Percentiles rank a stretch among this genome's conserved stretches.
Evolutionary conservation across 306 rosid species (phyloP).

Genomic region (Dalbergia oliveri): DNA sequence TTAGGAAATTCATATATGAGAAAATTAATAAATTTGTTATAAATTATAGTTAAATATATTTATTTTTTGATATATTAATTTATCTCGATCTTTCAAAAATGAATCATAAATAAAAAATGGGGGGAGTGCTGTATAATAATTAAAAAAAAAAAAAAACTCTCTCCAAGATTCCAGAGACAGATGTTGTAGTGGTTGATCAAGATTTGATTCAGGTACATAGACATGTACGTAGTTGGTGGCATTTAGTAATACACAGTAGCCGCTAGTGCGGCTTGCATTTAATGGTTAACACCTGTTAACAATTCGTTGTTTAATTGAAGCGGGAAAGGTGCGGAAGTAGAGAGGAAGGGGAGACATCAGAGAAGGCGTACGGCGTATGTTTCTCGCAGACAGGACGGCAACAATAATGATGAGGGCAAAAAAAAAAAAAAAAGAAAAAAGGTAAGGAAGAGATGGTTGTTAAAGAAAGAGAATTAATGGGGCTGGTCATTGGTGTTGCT

Average conservation of each 20-base stretch:
- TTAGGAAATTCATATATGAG: too few relatives aligned
- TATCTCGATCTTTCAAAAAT: too few relatives aligned
- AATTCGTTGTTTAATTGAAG: slow-evolving; percentile 2
- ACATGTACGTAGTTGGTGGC: slow-evolving; percentile 47
- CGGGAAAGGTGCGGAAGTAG: background rate
- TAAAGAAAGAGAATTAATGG: background rate
- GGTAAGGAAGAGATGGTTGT: too few relatives aligned
- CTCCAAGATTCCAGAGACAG: background rate
- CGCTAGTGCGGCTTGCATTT: slow-evolving; percentile 34
- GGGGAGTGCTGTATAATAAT: too few relatives aligned
- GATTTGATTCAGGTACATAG: slow-evolving; percentile 35
- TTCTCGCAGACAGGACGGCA: slow-evolving; percentile 58
- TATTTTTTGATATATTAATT: too few relatives aligned
- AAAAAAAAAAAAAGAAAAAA: too few relatives aligned
- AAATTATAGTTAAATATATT: too few relatives aligned
- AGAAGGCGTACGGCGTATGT: slow-evolving; percentile 60
- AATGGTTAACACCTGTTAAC: slow-evolving; percentile 21
- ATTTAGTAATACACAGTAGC: slow-evolving; percentile 1
- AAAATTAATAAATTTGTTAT: too few relatives aligned
- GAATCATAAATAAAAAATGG: too few relatives aligned
- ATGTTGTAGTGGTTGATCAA: background rate
- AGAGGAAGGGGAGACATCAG: slow-evolving; percentile 44
- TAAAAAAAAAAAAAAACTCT: too few relatives aligned
- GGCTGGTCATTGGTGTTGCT: background rate
- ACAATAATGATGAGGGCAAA: background rate